A percentile compares a stretch with the other conserved stretches of the same genome.
Conservation (phyloP, 2,329 filamentous ascomycete genomes). For the Colletotrichum spaethianum region DNA sequence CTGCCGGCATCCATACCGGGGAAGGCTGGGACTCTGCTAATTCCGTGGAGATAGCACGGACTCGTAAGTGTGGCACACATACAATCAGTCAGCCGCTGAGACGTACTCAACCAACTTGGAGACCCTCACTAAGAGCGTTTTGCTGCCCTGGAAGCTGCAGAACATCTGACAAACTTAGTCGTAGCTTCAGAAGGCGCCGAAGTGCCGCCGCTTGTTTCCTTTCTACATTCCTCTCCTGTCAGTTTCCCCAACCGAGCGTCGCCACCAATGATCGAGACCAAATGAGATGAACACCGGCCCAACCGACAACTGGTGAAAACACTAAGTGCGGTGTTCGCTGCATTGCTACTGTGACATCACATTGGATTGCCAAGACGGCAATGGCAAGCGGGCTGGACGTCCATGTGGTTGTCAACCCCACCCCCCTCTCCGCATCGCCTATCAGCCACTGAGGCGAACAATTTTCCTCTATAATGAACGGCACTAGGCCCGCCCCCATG, state of each 20-base stretch:
- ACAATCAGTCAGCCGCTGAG: background rate
- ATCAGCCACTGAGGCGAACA: conserved; percentile 8
- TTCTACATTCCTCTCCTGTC: background rate
- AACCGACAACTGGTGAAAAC: background rate
- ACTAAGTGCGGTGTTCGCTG: background rate
- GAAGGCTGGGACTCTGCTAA: conserved; percentile 1
- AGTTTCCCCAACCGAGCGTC: conserved; percentile 2
- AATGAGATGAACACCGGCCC: conserved; percentile 23
- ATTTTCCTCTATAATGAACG: background rate
- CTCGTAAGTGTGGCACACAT: background rate
- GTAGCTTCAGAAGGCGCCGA: conserved; percentile 10
- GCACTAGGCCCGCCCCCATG: background rate
- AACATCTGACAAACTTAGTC: background rate
- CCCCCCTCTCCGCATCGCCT: background rate
- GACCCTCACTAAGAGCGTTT: background rate
- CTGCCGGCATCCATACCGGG: background rate
- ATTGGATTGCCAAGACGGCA: conserved; percentile 29
- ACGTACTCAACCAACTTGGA: background rate
- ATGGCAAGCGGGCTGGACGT: background rate
- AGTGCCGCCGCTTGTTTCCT: conserved; percentile 7
- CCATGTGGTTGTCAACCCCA: background rate
- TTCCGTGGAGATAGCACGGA: conserved; percentile 14
- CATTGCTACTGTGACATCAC: conserved; percentile 24
- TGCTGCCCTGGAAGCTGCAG: too few relatives aligned
- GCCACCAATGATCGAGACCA: background rate